Conservation (phyloP, 2,329 filamentous ascomycete species). For the Penicillium sp. region DNA sequence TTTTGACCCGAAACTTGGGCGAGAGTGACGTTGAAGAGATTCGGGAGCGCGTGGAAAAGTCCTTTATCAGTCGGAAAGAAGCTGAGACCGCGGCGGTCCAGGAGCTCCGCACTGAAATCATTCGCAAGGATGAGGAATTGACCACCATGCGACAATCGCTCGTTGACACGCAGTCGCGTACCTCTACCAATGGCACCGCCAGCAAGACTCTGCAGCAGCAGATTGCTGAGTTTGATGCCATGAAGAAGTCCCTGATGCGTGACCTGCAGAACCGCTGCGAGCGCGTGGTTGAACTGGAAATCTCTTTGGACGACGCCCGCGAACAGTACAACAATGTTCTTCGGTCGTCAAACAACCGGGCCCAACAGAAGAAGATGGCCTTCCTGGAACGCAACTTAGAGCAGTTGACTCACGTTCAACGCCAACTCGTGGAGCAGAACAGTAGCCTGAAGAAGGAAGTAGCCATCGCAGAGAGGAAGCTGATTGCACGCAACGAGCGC, state of each 20-base stretch:
- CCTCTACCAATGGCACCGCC: constrained; percentile 60
- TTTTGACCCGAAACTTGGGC: constrained; percentile 76
- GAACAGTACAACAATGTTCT: constrained; percentile 99
- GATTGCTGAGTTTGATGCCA: constrained; percentile 96
- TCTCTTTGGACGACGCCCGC: constrained; percentile 92
- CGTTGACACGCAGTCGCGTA: constrained; percentile 63
- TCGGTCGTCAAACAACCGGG: constrained; percentile 93
- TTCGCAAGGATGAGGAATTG: constrained; percentile 78
- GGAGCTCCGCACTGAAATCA: constrained; percentile 73
- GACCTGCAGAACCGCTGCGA: constrained; percentile 98
- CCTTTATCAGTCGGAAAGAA: constrained; percentile 73
- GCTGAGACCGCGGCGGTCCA: constrained; percentile 72
- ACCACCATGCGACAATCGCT: constrained; percentile 76
- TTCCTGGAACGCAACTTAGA: constrained; percentile 98
- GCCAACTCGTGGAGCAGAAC: constrained; percentile 97
- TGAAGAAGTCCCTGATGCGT: constrained; percentile 99
- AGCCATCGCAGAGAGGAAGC: constrained; percentile 94
- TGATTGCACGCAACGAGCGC: constrained; percentile 94
- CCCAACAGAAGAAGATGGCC: constrained; percentile 99
- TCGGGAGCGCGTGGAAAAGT: constrained; percentile 74
- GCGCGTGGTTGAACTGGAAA: constrained; percentile 96
- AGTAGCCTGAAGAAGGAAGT: constrained; percentile 98
- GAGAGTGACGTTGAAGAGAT: constrained; percentile 81
- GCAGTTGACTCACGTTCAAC: constrained; percentile 94
- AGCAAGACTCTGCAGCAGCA: constrained; percentile 92